Percentiles rank a stretch among this genome's conserved stretches.
Evolutionary conservation across 345 rosid genomes (phyloP).

Genomic region (Jatropha curcas): DNA sequence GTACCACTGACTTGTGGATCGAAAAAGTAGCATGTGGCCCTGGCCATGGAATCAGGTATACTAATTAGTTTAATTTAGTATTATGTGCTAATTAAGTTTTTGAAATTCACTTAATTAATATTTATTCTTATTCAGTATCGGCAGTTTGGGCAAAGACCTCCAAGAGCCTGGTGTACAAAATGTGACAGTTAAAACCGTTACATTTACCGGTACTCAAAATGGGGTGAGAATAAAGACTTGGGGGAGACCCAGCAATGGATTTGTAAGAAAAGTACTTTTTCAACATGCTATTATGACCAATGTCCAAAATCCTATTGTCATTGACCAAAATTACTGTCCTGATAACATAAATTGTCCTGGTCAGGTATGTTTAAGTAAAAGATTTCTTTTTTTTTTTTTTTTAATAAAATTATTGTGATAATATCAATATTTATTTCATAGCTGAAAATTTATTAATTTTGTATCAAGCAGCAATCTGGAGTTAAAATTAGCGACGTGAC

Average conservation of each 20-base stretch:
- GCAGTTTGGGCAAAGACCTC: conserved; percentile 16
- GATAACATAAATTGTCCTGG: conserved; percentile 6
- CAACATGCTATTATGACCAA: conserved; percentile 5
- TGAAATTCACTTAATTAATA: too few relatives aligned
- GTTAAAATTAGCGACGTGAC: conserved; percentile 7
- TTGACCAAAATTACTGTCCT: conserved; percentile 22
- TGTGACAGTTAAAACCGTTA: conserved; percentile 6
- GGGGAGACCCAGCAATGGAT: conserved; percentile 13
- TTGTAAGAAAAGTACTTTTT: not conserved
- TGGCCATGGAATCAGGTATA: conserved; percentile 26
- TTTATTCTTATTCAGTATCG: conserved; percentile 3
- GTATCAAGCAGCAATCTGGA: conserved; percentile 10
- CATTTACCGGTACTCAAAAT: conserved; percentile 9
- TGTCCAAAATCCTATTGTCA: conserved; percentile 22
- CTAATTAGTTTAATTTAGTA: too few relatives aligned
- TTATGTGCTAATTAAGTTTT: too few relatives aligned
- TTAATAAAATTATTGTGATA: too few relatives aligned
- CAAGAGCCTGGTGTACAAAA: conserved; percentile 14
- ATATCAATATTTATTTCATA: too few relatives aligned
- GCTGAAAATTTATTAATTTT: too few relatives aligned
- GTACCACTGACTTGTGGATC: conserved; percentile 12
- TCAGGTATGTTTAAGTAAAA: not conserved
- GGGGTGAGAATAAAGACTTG: conserved; percentile 17
- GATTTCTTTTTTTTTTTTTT: too few relatives aligned
- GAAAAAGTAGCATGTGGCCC: conserved; percentile 10